phyloP scores from a whole-genome alignment of 805 yeast genomes.

The Isabelozyma gotoi region DNA sequence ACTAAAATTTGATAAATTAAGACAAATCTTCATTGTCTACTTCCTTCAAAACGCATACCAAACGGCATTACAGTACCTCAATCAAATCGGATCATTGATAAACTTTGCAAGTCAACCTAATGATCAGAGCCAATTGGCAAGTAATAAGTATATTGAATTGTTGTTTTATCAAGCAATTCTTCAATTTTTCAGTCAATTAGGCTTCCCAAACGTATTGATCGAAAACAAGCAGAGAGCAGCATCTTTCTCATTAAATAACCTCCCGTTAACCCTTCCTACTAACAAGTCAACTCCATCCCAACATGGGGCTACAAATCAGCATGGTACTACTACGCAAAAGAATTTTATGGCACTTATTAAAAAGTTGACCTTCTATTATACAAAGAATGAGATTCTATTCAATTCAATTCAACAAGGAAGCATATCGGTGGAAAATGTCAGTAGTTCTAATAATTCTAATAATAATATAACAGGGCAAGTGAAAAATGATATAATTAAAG shows the following conservation, averaged over 20 bases:
- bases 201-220: slow-evolving; percentile 15
- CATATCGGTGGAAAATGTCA: background rate
- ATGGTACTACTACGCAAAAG: background rate
- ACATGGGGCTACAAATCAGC: background rate
- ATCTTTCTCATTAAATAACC: background rate
- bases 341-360: slow-evolving; percentile 6
- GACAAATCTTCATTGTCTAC: slow-evolving; percentile 5
- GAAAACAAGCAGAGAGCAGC: background rate
- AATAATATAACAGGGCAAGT: slow-evolving; percentile 1
- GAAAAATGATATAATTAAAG: slow-evolving; percentile 8
- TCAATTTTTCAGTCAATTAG: slow-evolving; percentile 17
- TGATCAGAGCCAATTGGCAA: slow-evolving; percentile 15
- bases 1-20: slow-evolving; percentile 4
- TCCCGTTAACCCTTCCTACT: background rate
- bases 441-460: background rate
- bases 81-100: slow-evolving; percentile 13
- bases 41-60: slow-evolving; percentile 18
- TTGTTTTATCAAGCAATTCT: slow-evolving; percentile 23
- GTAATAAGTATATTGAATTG: slow-evolving; percentile 27
- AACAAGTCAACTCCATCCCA: background rate
- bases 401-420: background rate
- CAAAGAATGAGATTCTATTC: slow-evolving; percentile 18
- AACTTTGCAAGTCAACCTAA: slow-evolving; percentile 25
- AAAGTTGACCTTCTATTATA: slow-evolving; percentile 21
- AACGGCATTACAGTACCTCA: slow-evolving; percentile 15